phyloP scores from a whole-genome alignment of 2,329 filamentous ascomycete species.

The Verticillium nonalfalfae region DNA sequence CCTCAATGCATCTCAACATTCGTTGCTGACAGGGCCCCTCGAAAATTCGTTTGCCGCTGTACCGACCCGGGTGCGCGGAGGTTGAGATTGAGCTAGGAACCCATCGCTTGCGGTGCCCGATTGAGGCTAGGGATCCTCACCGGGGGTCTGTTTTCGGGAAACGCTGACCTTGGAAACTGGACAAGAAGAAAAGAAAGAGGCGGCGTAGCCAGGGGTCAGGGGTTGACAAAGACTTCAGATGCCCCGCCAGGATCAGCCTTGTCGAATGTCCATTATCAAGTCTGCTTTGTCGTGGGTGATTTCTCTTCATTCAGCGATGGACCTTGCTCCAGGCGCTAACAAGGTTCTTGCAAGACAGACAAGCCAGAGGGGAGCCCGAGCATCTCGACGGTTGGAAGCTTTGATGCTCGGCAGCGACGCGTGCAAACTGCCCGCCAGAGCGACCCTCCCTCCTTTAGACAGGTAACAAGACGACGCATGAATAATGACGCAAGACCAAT shows the following conservation, averaged over 20 bases:
- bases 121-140: constrained; percentile 12
- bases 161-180: constrained; percentile 6
- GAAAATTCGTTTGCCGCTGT: not conserved
- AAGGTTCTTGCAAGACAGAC: not conserved
- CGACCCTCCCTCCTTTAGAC: not conserved
- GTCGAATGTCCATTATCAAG: constrained; percentile 4
- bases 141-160: constrained; percentile 8
- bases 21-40: not conserved
- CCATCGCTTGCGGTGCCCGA: constrained; percentile 5
- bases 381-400: not conserved
- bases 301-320: constrained; percentile 7
- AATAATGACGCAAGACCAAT: not conserved
- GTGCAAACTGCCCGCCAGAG: not conserved
- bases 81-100: constrained; percentile 5
- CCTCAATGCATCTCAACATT: not conserved
- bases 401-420: not conserved
- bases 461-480: not conserved
- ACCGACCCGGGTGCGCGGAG: not conserved
- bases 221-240: constrained; percentile 4
- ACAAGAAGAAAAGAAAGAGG: not conserved
- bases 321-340: constrained; percentile 3
- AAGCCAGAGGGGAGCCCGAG: not conserved
- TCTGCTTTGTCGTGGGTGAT: constrained; percentile 6
- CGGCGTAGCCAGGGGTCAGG: constrained; percentile 8
- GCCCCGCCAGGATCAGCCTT: constrained; percentile 13